phyloP scores from a whole-genome alignment of 331 rosid genomes.

The Malus hybrid region DNA sequence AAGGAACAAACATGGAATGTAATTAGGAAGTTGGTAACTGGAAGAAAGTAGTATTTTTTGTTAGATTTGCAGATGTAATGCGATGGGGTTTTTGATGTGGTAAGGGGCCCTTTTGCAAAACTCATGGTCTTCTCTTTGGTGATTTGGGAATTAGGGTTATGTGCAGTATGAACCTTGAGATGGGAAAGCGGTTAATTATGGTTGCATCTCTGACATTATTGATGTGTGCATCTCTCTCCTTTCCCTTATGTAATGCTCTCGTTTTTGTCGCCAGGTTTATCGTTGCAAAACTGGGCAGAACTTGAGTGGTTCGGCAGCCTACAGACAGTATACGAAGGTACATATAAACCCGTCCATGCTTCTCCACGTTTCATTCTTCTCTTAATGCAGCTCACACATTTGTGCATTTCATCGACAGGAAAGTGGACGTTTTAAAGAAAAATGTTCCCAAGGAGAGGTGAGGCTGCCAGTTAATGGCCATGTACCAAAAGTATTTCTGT shows the following conservation, averaged over 20 bases:
- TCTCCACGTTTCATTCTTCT: conserved; percentile 1
- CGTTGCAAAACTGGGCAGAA: conserved; percentile 69
- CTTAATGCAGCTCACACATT: conserved; percentile 1
- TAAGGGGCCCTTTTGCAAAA: neutral
- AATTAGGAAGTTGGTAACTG: neutral
- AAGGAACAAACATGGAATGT: neutral
- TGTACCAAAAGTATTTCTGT: neutral
- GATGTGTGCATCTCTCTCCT: neutral
- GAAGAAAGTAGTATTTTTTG: neutral
- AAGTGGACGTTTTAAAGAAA: conserved; percentile 30
- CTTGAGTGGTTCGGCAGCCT: conserved; percentile 58
- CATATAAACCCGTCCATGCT: conserved; percentile 8
- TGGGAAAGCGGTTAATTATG: neutral
- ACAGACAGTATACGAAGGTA: conserved; percentile 61
- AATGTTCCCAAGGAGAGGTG: conserved; percentile 37
- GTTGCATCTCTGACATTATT: neutral
- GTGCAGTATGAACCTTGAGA: neutral
- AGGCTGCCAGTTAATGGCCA: conserved; percentile 14
- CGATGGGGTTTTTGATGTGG: neutral
- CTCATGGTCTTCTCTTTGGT: neutral
- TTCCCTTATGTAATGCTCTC: conserved; percentile 3
- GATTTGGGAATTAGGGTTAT: neutral
- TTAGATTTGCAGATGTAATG: neutral
- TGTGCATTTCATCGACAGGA: conserved; percentile 47
- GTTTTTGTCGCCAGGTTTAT: conserved; percentile 53